A percentile compares a stretch with the other conserved stretches of the same genome.
These are phyloP conservation scores for Nigrospora sphaerica DNA, from an alignment of 2,329 filamentous ascomycete species.

Conservation along the genomic window DNA sequence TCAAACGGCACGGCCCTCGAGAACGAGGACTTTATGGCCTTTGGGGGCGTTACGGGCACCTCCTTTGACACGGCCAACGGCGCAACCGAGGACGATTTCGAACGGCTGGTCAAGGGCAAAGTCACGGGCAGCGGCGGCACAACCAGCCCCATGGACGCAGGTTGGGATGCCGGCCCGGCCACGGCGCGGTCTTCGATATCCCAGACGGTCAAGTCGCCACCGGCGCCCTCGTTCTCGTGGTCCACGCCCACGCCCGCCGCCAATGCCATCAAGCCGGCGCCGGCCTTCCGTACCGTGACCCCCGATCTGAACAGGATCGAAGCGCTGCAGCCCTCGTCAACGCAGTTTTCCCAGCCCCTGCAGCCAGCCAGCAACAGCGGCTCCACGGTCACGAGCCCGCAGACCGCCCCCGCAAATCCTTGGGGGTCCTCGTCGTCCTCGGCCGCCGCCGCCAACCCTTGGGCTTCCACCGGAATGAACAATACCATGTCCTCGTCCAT, in stretches of 20 bases:
- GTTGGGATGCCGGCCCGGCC: constrained; percentile 36
- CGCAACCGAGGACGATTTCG: constrained; percentile 68
- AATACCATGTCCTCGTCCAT: constrained; percentile 22
- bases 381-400: constrained; percentile 14
- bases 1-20: constrained; percentile 40
- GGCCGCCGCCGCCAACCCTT: constrained; percentile 18
- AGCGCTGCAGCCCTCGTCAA: constrained; percentile 48
- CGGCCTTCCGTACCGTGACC: constrained; percentile 48
- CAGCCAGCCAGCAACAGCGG: constrained; percentile 27
- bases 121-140: constrained; percentile 23
- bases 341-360: constrained; percentile 56
- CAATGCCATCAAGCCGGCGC: constrained; percentile 28
- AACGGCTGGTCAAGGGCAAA: constrained; percentile 78
- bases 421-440: constrained; percentile 22
- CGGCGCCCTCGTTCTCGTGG: constrained; percentile 55
- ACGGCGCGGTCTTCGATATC: constrained; percentile 22
- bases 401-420: constrained; percentile 42
- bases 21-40: constrained; percentile 63
- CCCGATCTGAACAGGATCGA: constrained; percentile 51
- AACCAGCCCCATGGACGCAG: constrained; percentile 32
- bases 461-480: not conserved
- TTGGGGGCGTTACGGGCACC: constrained; percentile 59
- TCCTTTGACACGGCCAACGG: constrained; percentile 44
- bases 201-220: constrained; percentile 25
- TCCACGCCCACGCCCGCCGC: constrained; percentile 47